These are phyloP conservation scores for Torulaspora delbrueckii DNA, from an alignment of 805 yeast genomes.

Conservation along the genomic window DNA sequence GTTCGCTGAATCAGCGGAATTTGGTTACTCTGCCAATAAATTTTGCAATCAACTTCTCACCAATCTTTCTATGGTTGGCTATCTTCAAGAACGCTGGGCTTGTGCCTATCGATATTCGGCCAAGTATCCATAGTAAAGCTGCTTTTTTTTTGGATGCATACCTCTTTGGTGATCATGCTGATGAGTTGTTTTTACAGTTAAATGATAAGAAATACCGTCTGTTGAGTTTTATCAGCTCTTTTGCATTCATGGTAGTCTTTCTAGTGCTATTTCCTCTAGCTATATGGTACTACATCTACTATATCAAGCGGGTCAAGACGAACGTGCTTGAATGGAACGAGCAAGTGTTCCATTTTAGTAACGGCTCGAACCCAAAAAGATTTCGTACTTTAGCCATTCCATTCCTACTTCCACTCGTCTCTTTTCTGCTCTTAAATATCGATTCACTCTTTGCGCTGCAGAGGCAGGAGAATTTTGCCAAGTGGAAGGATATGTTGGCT, in stretches of 20 bases:
- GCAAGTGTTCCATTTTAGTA: conserved; percentile 20
- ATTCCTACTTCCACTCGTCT: conserved; percentile 40
- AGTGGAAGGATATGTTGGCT: conserved; percentile 49
- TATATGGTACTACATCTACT: conserved; percentile 29
- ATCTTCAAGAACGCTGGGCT: conserved; percentile 56
- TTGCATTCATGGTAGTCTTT: conserved; percentile 13
- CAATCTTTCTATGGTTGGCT: conserved; percentile 50
- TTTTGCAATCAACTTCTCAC: conserved; percentile 48
- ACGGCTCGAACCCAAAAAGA: conserved; percentile 17
- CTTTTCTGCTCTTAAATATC: conserved; percentile 42
- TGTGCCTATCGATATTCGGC: conserved; percentile 52
- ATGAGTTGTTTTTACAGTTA: conserved; percentile 26
- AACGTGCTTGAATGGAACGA: conserved; percentile 28
- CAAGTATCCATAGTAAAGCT: conserved; percentile 46
- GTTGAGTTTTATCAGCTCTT: conserved; percentile 14
- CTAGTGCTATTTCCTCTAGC: conserved; percentile 22
- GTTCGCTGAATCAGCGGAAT: conserved; percentile 37
- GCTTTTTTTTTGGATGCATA: conserved; percentile 37
- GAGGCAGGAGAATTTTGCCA: conserved; percentile 34
- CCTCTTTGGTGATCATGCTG: conserved; percentile 32
- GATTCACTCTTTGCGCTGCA: conserved; percentile 41
- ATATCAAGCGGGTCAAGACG: conserved; percentile 16
- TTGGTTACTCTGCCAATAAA: conserved; percentile 39
- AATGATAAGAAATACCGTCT: conserved; percentile 9
- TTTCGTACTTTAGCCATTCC: conserved; percentile 22